Base-by-base conservation (phyloP, 768 basidiomycete genomes). In the Russula brevipes region DNA sequence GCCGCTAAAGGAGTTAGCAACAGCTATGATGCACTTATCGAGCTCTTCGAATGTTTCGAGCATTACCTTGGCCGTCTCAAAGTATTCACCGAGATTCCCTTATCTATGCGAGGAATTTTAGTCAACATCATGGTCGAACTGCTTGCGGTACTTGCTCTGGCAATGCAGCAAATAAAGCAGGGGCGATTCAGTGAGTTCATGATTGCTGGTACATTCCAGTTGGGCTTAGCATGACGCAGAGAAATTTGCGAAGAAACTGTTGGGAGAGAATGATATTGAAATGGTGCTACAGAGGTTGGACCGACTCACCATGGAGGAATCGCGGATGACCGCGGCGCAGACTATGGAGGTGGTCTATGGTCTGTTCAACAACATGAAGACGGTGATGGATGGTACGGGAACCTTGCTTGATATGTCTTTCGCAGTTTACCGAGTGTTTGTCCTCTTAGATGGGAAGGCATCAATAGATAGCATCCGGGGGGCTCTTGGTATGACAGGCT, bases 111-210 rank as follows among this genome's bases (percentile, higher is more conserved):
- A 1, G 33, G 31, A 14, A 42, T 52, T n/a, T 31, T 42, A 19
- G 49, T 51, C 38, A 33, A 59, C 4, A 59, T 52, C 41, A 44
- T 44, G 50, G 58, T 46, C 6, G 58, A 59, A 35, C 7, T 59
- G 16, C 39, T 59, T 14, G 17, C 19, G 1, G 50, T 59, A 7
- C 50, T 59, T 14, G 58, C 58, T 2, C 49, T 59, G 17, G 44
- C 50, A 33, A 59, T 31, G 9, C 47, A 24, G 0, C 58, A 59
- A 46, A 59, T 59, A 9, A 33, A 35, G 0, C 58, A 51, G 9
- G 49, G 58, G 4, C 47, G 49, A 19, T 52, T 60, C 9, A 44
- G 59, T 53, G 19, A 45, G 51, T 60, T 17, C 11, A 5, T 49
- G n/a, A 4, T 33, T 11, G 8, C 5, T 33, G 10, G 49, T 30